A percentile compares a stretch with the other conserved stretches of the same genome.
phyloP scores from a whole-genome alignment of 2,329 filamentous ascomycete species.

The Aurifilum marmelostoma region DNA sequence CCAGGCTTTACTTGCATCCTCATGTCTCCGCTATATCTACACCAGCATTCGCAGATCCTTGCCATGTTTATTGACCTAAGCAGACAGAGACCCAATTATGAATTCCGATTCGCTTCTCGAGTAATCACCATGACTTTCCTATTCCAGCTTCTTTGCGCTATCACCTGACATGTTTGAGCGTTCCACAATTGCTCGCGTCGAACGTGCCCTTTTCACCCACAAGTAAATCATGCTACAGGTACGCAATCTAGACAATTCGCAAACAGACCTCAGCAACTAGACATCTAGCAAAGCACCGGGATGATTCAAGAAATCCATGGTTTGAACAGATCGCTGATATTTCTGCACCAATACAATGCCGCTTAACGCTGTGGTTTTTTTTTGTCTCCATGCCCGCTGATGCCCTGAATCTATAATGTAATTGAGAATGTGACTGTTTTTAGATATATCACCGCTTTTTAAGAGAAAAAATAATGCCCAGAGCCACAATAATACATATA shows the following conservation, averaged over 20 bases:
- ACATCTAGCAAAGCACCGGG: conserved; percentile 43
- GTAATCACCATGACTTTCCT: neutral
- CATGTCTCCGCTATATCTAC: neutral
- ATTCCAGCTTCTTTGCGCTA: neutral
- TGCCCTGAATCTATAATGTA: neutral
- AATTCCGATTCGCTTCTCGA: neutral
- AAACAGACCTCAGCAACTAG: conserved; percentile 30
- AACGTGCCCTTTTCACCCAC: neutral
- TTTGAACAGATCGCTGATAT: too few species aligned
- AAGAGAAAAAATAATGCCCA: neutral
- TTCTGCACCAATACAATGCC: neutral
- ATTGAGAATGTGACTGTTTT: neutral
- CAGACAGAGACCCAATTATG: neutral
- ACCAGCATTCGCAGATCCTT: neutral
- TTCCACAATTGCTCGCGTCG: neutral
- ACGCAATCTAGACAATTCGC: neutral
- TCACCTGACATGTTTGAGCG: neutral
- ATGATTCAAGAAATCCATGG: conserved; percentile 31
- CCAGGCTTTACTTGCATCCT: neutral
- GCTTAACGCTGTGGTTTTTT: neutral
- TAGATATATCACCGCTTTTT: neutral
- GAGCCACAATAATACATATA: neutral
- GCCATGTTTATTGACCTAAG: neutral
- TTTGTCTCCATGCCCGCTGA: neutral
- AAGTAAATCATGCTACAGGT: too few species aligned